Conservation (phyloP, 2,329 filamentous ascomycete species). For the Ophiostoma perfectum region DNA sequence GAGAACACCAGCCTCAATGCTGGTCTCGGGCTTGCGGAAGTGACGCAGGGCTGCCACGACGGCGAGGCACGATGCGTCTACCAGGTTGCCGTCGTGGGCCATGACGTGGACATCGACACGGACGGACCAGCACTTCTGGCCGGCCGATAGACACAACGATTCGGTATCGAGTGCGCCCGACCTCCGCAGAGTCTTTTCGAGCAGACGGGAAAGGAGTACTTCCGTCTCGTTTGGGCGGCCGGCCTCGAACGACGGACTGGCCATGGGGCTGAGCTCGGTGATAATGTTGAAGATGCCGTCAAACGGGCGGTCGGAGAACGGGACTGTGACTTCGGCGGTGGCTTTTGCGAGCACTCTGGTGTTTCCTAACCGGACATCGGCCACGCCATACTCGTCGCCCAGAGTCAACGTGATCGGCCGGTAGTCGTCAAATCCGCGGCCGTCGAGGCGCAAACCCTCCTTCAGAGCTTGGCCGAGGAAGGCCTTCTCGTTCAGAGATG, state of each 20-base stretch:
- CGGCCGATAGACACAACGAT: constrained; percentile 87
- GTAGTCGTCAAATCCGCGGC: constrained; percentile 73
- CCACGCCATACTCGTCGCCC: constrained; percentile 85
- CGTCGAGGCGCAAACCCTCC: constrained; percentile 77
- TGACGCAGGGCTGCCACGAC: constrained; percentile 84
- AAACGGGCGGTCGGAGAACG: constrained; percentile 82
- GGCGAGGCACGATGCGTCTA: constrained; percentile 80
- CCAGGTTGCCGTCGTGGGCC: constrained; percentile 82
- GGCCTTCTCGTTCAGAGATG: constrained; percentile 79
- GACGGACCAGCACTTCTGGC: constrained; percentile 84
- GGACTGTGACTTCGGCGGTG: constrained; percentile 80
- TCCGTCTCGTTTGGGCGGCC: constrained; percentile 79
- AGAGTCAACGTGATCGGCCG: constrained; percentile 72
- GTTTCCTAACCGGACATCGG: constrained; percentile 81
- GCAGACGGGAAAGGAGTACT: constrained; percentile 74
- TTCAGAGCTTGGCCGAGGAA: constrained; percentile 81
- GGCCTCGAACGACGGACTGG: constrained; percentile 81
- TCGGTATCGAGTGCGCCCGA: constrained; percentile 92
- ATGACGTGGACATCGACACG: constrained; percentile 89
- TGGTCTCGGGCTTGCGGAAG: constrained; percentile 84
- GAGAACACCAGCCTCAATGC: constrained; percentile 75
- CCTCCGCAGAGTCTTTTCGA: constrained; percentile 90
- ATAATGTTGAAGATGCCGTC: constrained; percentile 92
- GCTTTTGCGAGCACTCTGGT: constrained; percentile 83
- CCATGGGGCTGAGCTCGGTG: constrained; percentile 87